Evolutionary conservation across 2,329 filamentous ascomycete species (phyloP), one percentile per base, ranked within the genome.

Genomic region (Boeremia exigua): DNA sequence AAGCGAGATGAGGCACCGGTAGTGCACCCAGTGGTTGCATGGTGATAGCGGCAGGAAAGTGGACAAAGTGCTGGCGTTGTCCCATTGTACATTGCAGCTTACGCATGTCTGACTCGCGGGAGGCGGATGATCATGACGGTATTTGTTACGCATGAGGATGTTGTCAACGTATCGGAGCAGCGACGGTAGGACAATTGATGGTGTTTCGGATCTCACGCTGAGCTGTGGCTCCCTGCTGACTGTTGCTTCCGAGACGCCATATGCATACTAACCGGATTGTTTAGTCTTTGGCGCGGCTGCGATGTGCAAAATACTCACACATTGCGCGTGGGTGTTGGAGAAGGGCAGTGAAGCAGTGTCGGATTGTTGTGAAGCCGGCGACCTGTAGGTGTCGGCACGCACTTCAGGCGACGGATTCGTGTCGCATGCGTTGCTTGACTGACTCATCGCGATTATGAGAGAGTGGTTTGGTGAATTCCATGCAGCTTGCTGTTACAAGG

Each of bases 11-110:
- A 70, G 48, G 46, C 67, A 70, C 23, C 58, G 58, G 27, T 67
- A 70, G 60, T 70, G 67, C 1, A 67, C 47, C 67, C 64, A 70
- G 56, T 68, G 64, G 10, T 57, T 54, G 49, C 67, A 70, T 5
- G 65, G 60, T 1, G 48, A 52, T 19, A 68, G 58, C 0, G 65
- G 61, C 0, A 70, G 55, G 48, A 61, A 69, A 0, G 59, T 65
- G 1, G 61, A 56, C 17, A 15, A 14, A 10, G 34, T 44, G 33
- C 27, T 36, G 7, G 14, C 10, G n/a, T 38, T 38, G 37, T 63
- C 29, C 59, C 56, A 63, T 27, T 36, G 40, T 8, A 23, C 17
- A 12, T 36, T 36, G 51, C 67, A 69, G 27, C 57, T 34, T 0
- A 40, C 19, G 42, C 65, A 68, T 12, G 23, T 49, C 9, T 47